phyloP scores from a whole-genome alignment of 768 basidiomycete species.

The Boletus subcaerulescens region DNA sequence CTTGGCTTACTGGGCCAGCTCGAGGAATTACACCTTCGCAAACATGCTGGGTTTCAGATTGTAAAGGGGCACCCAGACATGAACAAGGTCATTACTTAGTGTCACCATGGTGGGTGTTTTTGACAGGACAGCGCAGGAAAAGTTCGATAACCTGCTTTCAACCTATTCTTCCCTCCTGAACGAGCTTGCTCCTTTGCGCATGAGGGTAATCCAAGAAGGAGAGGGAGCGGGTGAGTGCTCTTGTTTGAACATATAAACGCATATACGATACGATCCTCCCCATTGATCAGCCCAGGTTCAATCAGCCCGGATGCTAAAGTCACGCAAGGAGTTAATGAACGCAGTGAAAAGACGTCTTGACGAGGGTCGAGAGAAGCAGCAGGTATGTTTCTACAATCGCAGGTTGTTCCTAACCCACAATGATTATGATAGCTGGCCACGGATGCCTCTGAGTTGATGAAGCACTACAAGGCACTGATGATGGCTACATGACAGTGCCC shows the following conservation, averaged over 20 bases:
- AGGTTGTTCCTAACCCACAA: neutral
- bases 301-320: constrained; percentile 29
- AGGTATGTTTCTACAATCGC: constrained; percentile 20
- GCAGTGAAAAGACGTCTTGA: constrained; percentile 33
- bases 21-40: constrained; percentile 19
- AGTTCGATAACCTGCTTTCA: constrained; percentile 22
- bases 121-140: constrained; percentile 17
- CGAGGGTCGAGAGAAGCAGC: constrained; percentile 38
- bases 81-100: constrained; percentile 16
- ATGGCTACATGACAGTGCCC: constrained; percentile 17
- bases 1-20: constrained; percentile 20
- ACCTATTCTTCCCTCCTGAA: constrained; percentile 27
- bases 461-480: constrained; percentile 40
- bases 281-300: constrained; percentile 32
- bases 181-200: constrained; percentile 33
- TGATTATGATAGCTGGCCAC: constrained; percentile 30
- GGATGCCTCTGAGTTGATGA: constrained; percentile 40
- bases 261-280: neutral
- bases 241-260: neutral
- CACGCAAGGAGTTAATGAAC: constrained; percentile 34
- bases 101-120: neutral
- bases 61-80: constrained; percentile 4
- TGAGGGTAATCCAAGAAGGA: constrained; percentile 29
- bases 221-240: constrained; percentile 33
- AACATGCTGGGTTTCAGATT: constrained; percentile 4